Evolutionary conservation across 441 rosid genomes (phyloP), one percentile per base, ranked within the genome.

Genomic region (Syzygium malaccense): DNA sequence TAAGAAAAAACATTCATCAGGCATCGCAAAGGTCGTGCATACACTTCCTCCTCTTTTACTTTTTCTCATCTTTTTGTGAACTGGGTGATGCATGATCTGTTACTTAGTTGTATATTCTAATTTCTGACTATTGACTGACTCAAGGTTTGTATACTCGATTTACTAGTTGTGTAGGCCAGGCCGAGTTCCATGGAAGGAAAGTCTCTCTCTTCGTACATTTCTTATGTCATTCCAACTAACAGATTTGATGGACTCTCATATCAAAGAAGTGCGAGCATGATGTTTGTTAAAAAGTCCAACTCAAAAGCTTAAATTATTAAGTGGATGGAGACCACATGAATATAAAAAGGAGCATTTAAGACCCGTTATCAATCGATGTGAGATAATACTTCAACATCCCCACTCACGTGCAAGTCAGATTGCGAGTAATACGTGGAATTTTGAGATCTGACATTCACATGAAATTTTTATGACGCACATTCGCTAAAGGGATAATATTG

Each of bases 91-190:
- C 41, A 41, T 20, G 68, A 45, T 90, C 23, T 75, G 37, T 55
- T 88, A 8, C 48, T 1, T 80, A 85, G 28, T 78, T 60, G 55
- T 2, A 28, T 86, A 32, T 86, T 57, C 55, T 64, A 41, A 55
- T 45, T 68, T 80, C 51, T 71, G n/a, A 37, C 57, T 64, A 23
- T 28, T 45, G 48, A 45, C 48, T 93, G 90, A 93, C 75, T 37
- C 48, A 45, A 85, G 91, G 89, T 78, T 88, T 90, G 92, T 91
- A 87, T 92, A 88, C n/a, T 75, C 51, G 41, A 75, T 75, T 71
- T 75, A 41, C 48, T 75, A 23, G 18, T 75, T 94, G 93, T 96
- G 92, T 93, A 97, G 99, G 98, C 93, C 91, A 94, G 93, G 92
- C 87, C 88, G 28, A 84, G 84, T 88, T 91, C 95, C 55, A 91